Evolutionary conservation across 768 basidiomycete species (phyloP), one percentile per base, ranked within the genome.

Genomic region (Macrolepiota dolichaula): DNA sequence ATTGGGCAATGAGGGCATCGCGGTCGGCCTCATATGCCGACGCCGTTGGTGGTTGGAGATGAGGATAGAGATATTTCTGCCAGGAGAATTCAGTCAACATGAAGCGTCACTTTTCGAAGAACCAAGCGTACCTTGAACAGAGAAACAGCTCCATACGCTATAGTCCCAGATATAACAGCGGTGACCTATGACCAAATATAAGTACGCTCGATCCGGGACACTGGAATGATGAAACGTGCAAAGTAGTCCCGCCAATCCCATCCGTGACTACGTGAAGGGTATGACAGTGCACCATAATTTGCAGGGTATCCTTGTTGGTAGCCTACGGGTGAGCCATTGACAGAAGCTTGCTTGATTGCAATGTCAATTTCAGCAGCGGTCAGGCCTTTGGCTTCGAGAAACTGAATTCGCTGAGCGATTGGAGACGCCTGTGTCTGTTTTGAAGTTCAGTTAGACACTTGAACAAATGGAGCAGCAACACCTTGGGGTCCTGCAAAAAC

Each of bases 171-270:
- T 17, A 98, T 79, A 36, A 98, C 89, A 12, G 90, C 88, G 71
- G 96, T 93, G 68, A 99, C 96, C 96, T 98, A 69, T 7, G 6
- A 19, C 63, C 55, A 44, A 57, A 46, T 38, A 53, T 68, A 44
- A 66, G 68, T 68, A 73, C 62, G 66, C 66, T 70, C 68, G 65
- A 52, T 57, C 15, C 52, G 11, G 12, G 36, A 53, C 15, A 50
- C 42, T 25, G 36, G 46, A 50, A 53, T 65, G 32, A 25, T 55
- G 55, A 36, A 37, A 19, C 77, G 69, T 70, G 96, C 95, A 72
- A 98, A 99, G 73, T 96, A 94, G 75, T 99, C 97, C 61, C 96
- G 81, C 97, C 97, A 99, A 72, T 98, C 96, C 84, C 92, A 87
- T 61, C 77, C 79, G 9, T 83, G 85, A 24, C 75, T 68, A 15